Base-by-base conservation (phyloP, 2,329 filamentous ascomycete genomes). In the Aspergillus ruber region DNA sequence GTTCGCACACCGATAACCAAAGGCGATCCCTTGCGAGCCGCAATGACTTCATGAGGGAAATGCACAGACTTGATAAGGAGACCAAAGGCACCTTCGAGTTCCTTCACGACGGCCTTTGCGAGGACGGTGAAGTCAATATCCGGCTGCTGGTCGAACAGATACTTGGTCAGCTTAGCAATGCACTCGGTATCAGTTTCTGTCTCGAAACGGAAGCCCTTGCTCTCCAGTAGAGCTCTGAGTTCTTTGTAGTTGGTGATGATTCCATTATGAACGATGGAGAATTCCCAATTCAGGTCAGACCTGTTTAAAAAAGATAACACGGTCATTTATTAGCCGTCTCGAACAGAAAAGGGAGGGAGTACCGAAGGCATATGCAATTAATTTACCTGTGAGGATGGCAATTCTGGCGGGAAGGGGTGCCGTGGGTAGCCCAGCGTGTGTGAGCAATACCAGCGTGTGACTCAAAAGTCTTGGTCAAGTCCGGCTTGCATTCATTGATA, bases 241-340 rank as follows among this genome's bases (percentile, higher is more conserved):
- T 98, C 93, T 81, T 98, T 98, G 83, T 98, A 98, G 82, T 98
- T 98, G 78, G 93, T 98, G 75, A 98, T 98, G 80, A 98, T 98
- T 68, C 93, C 93, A 75, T 98, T 98, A 85, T 98, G 93, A 52
- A 97, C 93, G 62, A 98, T 85, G 57, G 88, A 81, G 73, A 98
- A 98, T 75, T 98, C 87, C 90, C 91, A 98, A 64, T 77, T 88
- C 62, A 86, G 83, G 72, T 98, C 93, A 57, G 91, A 97, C 73
- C 90, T 94, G 57, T 47, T 15, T 13, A 33, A 12, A 23, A 18
- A 52, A 4, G 10, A 42, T 6, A 29, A 29, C 4, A 12, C 25
- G 25, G 25, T 29, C 10, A 38, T 38, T 12, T n/a, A 41, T 42
- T 15, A 46, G 17, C 29, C 15, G 20, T 4, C n/a, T 17, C 10